Evolutionary conservation across 345 rosid genomes (phyloP).

Genomic region (Hevea brasiliensis): DNA sequence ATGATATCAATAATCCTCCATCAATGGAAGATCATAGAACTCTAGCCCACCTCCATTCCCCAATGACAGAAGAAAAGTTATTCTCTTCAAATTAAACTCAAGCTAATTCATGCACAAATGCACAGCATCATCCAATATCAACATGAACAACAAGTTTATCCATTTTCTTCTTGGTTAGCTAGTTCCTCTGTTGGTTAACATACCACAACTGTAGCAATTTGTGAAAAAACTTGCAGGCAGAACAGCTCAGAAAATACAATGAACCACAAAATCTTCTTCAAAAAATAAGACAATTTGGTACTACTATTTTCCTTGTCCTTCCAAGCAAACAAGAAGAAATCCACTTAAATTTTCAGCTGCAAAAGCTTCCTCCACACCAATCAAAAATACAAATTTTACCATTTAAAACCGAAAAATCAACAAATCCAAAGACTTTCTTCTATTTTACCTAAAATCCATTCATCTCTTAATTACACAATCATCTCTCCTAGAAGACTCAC

Average conservation of each 20-base stretch:
- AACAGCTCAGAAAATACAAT: too few species aligned
- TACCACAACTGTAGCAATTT: background rate
- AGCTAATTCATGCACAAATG: background rate
- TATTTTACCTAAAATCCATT: background rate
- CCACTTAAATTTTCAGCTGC: too few species aligned
- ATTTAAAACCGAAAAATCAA: background rate
- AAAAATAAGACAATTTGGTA: too few species aligned
- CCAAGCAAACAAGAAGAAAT: too few species aligned
- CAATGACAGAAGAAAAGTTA: background rate
- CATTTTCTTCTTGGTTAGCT: background rate
- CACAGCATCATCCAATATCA: background rate
- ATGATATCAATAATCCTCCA: background rate
- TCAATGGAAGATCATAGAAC: too few species aligned
- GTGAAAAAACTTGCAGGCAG: too few species aligned
- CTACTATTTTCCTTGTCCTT: too few species aligned
- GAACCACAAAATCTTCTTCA: too few species aligned
- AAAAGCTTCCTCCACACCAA: too few species aligned
- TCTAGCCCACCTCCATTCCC: background rate
- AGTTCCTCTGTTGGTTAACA: background rate
- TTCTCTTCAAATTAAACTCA: background rate
- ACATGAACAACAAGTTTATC: background rate
- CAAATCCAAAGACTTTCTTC: background rate
- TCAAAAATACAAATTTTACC: background rate
- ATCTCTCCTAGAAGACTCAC: too few species aligned
- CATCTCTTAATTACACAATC: background rate